Evolutionary conservation across 2,329 filamentous ascomycete species (phyloP).

Genomic region (Calonectria montana): DNA sequence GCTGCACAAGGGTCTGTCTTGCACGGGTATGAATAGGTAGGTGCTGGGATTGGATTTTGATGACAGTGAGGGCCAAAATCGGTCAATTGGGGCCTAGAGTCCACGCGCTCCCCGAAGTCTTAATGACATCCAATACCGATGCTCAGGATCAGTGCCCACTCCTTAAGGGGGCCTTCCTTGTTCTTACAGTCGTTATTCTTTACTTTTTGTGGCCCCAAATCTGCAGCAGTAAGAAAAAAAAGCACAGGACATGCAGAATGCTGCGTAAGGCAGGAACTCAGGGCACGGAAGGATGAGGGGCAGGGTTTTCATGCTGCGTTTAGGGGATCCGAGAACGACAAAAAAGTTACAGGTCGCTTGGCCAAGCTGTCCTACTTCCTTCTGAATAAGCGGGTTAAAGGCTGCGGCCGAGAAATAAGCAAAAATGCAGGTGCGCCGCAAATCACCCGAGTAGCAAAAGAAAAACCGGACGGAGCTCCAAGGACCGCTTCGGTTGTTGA

Average conservation of each 20-base stretch:
- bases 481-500: neutral
- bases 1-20: neutral
- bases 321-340: neutral
- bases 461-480: neutral
- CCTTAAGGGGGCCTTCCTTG: slow-evolving; percentile 4
- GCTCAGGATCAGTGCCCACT: slow-evolving; percentile 21
- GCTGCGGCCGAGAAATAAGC: neutral
- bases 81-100: neutral
- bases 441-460: neutral
- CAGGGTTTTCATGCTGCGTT: slow-evolving; percentile 6
- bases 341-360: slow-evolving; percentile 5
- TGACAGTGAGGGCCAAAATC: neutral
- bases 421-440: slow-evolving; percentile 3
- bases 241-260: slow-evolving; percentile 15
- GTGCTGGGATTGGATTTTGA: neutral
- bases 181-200: slow-evolving; percentile 9
- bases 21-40: neutral
- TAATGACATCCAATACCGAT: neutral
- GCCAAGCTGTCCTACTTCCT: neutral
- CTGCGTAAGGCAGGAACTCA: neutral
- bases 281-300: slow-evolving; percentile 1
- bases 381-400: slow-evolving; percentile 1
- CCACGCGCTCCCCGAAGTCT: too few species aligned
- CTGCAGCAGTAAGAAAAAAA: neutral
- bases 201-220: neutral